Evolutionary conservation across 1,284 basidiomycete species (phyloP), one percentile per base, ranked within the genome.

Genomic region (Veloboletus limbatus): DNA sequence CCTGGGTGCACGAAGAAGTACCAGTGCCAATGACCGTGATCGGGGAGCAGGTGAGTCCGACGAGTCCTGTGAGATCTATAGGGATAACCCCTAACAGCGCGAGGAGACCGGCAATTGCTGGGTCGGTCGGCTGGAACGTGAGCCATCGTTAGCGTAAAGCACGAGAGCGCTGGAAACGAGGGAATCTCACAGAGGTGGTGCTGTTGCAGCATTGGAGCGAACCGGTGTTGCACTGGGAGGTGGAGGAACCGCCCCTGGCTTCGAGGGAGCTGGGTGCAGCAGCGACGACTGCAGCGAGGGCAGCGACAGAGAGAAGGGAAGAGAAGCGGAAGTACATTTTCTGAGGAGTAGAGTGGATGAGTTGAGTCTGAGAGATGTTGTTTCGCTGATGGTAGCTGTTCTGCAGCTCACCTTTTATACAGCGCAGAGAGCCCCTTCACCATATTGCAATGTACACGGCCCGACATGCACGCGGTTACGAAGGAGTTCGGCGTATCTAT

Each of bases 141-240:
- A 11, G 1, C 3, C 10, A 16, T 33, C 10, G 6, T 57, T 8
- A 59, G 34, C 7, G 1, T 16, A n/a, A 16, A 2, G 18, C 2
- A 2, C 1, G 4, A 17, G 20, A 21, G 13, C 1, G 8, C 8
- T 5, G 3, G 7, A 17, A 22, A 3, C 0, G 8, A 4, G 2
- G 1, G 30, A 16, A 37, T 24, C 40, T 25, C 7, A 56, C 57
- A 8, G 9, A 0, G 8, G 28, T 36, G 11, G 44, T 40, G 2
- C 3, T 36, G 25, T 6, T 7, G 36, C 54, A 56, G 17, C 54
- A 56, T 13, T 51, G 31, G 0, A 43, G 9, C 2, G 26, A 3
- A 2, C 57, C 55, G 0, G 47, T 45, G 26, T 38, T 18, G 26
- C 55, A 55, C 14, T 43, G 8, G 6, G 33, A 21, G 6, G n/a